Percentiles rank a stretch among this genome's conserved stretches.
Evolutionary conservation across 2,329 filamentous ascomycete genomes (phyloP).

Genomic region (Catunica adiposa): DNA sequence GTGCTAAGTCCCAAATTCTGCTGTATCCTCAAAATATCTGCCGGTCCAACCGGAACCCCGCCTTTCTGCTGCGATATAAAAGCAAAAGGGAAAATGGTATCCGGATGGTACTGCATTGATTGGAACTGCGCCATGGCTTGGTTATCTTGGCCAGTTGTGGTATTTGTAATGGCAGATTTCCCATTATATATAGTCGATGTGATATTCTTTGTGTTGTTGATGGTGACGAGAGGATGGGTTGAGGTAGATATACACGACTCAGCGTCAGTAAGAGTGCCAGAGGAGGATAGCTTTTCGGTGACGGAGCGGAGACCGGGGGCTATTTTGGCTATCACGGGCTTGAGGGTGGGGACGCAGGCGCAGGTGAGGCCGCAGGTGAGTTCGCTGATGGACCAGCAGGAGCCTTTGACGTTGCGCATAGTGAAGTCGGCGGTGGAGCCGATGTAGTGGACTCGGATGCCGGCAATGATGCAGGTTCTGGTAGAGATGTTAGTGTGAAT

Average conservation of each 20-base stretch:
- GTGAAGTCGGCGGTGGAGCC: slow-evolving; percentile 15
- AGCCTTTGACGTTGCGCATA: slow-evolving; percentile 17
- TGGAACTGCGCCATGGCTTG: neutral
- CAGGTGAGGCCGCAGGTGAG: slow-evolving; percentile 16
- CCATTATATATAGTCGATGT: neutral
- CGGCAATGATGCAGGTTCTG: slow-evolving; percentile 17
- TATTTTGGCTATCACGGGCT: slow-evolving; percentile 17
- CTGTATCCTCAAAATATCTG: slow-evolving; percentile 5
- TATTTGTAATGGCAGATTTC: neutral
- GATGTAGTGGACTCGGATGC: slow-evolving; percentile 17
- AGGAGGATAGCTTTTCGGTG: neutral
- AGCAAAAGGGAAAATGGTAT: neutral
- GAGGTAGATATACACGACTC: neutral
- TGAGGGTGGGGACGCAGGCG: slow-evolving; percentile 18
- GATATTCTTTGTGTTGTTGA: neutral
- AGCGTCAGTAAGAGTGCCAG: neutral
- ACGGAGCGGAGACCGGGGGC: slow-evolving; percentile 16
- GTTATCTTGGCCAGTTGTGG: neutral
- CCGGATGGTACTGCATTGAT: neutral
- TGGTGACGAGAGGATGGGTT: neutral
- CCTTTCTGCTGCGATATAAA: slow-evolving; percentile 6
- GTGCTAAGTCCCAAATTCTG: slow-evolving; percentile 6
- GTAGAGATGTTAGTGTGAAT: neutral
- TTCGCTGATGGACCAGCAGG: slow-evolving; percentile 18
- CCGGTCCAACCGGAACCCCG: neutral